Base-by-base conservation (phyloP, 1,284 basidiomycete genomes). In the Irpex rosettiformis region DNA sequence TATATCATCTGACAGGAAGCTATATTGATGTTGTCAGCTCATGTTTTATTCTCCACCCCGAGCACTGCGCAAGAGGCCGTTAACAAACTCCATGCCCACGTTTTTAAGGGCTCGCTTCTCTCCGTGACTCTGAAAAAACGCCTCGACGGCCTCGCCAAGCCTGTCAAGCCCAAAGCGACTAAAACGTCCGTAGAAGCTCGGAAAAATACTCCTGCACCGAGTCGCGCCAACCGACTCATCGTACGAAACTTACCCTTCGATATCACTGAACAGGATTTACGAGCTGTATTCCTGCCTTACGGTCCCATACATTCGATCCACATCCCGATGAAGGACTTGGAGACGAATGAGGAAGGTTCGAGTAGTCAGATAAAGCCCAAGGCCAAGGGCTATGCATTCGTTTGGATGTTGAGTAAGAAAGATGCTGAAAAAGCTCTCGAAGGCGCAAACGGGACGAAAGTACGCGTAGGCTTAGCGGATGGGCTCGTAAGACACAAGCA, bases 51-150 rank as follows among this genome's bases (percentile, higher is more conserved):
- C 72, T 75, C 81, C 1, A 86, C 84, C 0, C 87, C 94, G 7
- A 78, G 79, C 3, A 77, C 84, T 57, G 94, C 95, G 0, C 79
- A 83, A 54, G 84, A 87, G 21, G 91, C 91, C 1, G 83, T 93
- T 28, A 77, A 75, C 59, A 95, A 94, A 74, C 84, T 99, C 0
- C 94, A 99, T 70, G 93, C 93, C 0, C 94, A 97, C 70, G 88
- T 95, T 43, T 98, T 91, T 82, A 97, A 98, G 72, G 94, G 94
- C 45, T 79, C 83, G 2, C 77, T 95, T 13, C 83, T 98, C 25
- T 94, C 90, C 4, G 93, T 89, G n/a, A 88, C 91, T 4, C 80
- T 98, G 62, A 98, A 98, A 79, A 95, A 95, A 70, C 85, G 93
- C 1, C 75, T 93, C 3, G 89, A 95, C 54, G 83, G 79, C 52